These are phyloP conservation scores for Clavispora phyllophila DNA, from an alignment of 805 yeast species.

Conservation along the genomic window DNA sequence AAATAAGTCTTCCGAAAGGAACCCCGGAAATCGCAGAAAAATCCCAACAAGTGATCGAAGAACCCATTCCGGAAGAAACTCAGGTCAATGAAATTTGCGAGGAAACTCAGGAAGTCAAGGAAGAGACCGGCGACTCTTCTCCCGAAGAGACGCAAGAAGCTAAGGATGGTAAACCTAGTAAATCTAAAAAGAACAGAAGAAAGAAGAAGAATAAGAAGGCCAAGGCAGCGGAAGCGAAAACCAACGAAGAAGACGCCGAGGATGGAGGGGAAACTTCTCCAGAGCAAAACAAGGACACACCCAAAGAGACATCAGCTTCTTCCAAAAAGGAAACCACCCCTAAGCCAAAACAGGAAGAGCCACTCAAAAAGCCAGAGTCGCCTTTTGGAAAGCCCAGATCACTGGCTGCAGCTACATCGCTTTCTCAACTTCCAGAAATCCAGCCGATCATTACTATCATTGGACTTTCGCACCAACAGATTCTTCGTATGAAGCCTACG, in stretches of 20 bases:
- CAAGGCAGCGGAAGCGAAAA: conserved; percentile 13
- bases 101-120: neutral
- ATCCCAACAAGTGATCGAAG: too few relatives aligned
- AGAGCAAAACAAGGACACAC: too few relatives aligned
- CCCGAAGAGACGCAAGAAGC: neutral
- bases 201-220: conserved; percentile 10
- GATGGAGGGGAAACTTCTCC: neutral
- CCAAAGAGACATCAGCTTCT: conserved; percentile 2
- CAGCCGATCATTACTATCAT: conserved; percentile 32
- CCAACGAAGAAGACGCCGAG: neutral
- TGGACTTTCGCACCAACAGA: conserved; percentile 33
- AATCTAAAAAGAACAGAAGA: conserved; percentile 1
- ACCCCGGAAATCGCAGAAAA: too few relatives aligned
- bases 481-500: conserved; percentile 23
- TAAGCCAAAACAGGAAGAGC: conserved; percentile 18
- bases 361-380: conserved; percentile 14
- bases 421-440: conserved; percentile 23
- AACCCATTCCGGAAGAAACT: too few relatives aligned
- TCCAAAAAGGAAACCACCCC: conserved; percentile 11
- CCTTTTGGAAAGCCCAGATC: conserved; percentile 2
- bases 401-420: conserved; percentile 9
- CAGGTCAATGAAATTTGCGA: too few relatives aligned
- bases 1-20: too few relatives aligned
- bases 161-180: neutral
- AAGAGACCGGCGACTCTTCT: neutral